Conservation (phyloP, 192 early-diverging fungal genomes). For the Kappamyces sp. region DNA sequence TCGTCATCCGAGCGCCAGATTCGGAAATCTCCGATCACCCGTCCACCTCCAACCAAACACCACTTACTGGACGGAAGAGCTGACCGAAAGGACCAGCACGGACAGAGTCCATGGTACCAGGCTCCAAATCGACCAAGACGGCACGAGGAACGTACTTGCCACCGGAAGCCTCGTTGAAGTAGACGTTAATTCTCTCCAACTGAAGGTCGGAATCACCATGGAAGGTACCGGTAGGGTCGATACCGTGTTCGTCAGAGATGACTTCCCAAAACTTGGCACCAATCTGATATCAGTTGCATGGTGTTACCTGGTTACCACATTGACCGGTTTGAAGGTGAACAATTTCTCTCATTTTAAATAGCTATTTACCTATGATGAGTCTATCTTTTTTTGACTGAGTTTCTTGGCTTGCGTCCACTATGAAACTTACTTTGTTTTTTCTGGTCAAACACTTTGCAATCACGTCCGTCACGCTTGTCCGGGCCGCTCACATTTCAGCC, state of each 20-base stretch:
- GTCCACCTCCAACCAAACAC: background rate
- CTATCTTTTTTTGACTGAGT: too few relatives aligned
- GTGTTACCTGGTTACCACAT: slow-evolving; percentile 83
- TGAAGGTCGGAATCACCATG: slow-evolving; percentile 80
- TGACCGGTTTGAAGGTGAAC: slow-evolving; percentile 93
- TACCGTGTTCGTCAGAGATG: slow-evolving; percentile 84
- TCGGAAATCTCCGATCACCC: slow-evolving; percentile 3
- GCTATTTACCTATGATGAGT: too few relatives aligned
- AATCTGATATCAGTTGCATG: slow-evolving; percentile 33
- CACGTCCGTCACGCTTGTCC: too few relatives aligned
- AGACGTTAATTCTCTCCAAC: slow-evolving; percentile 96
- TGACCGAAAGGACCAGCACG: slow-evolving; percentile 71
- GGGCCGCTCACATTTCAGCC: too few relatives aligned
- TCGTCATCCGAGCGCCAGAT: too few relatives aligned
- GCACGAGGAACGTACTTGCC: slow-evolving; percentile 64
- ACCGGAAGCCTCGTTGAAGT: slow-evolving; percentile 86
- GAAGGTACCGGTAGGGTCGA: slow-evolving; percentile 77
- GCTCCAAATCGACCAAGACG: slow-evolving; percentile 95
- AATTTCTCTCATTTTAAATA: slow-evolving; percentile 65
- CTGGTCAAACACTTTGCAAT: too few relatives aligned
- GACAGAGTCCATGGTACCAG: slow-evolving; percentile 89
- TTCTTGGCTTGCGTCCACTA: too few relatives aligned
- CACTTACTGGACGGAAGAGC: slow-evolving; percentile 75
- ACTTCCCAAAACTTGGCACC: slow-evolving; percentile 95
- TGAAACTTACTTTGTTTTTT: too few relatives aligned